These are phyloP conservation scores for Psilocybe cyanescens DNA, from an alignment of 768 basidiomycete genomes.

Conservation along the genomic window DNA sequence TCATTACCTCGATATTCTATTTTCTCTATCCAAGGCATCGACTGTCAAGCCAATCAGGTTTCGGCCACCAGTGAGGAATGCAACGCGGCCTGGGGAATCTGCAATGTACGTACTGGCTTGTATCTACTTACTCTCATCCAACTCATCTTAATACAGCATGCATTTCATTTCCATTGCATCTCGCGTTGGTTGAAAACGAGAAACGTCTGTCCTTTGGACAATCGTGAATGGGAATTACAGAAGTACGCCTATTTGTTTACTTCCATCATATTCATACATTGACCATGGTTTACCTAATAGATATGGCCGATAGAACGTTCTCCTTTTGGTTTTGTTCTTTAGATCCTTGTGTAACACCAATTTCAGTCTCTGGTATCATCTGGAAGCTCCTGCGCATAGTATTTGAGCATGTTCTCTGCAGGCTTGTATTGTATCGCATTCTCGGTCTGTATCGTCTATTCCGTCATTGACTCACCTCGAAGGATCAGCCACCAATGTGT, in stretches of 20 bases:
- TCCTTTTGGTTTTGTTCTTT: neutral
- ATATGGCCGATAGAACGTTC: conserved; percentile 42
- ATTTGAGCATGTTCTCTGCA: neutral
- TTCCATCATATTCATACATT: conserved; percentile 3
- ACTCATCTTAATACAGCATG: conserved; percentile 62
- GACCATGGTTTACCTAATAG: conserved; percentile 22
- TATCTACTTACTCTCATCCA: conserved; percentile 1
- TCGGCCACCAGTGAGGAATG: conserved; percentile 96
- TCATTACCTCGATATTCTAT: neutral
- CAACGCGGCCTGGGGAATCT: conserved; percentile 99
- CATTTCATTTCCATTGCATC: conserved; percentile 99
- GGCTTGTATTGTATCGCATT: no score
- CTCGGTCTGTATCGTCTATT: no score
- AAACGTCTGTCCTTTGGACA: conserved; percentile 93
- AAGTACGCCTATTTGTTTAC: conserved; percentile 65
- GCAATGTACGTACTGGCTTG: conserved; percentile 68
- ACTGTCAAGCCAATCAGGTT: conserved; percentile 99
- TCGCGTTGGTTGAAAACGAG: conserved; percentile 98
- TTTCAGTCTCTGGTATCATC: neutral
- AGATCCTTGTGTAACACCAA: neutral
- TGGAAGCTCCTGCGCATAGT: neutral
- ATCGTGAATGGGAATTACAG: conserved; percentile 96
- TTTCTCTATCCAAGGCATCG: conserved; percentile 76
- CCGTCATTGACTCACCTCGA: no score
- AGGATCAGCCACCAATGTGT: no score